Evolutionary conservation across 2,329 filamentous ascomycete genomes (phyloP).

Genomic region (Verruconis gallopava): DNA sequence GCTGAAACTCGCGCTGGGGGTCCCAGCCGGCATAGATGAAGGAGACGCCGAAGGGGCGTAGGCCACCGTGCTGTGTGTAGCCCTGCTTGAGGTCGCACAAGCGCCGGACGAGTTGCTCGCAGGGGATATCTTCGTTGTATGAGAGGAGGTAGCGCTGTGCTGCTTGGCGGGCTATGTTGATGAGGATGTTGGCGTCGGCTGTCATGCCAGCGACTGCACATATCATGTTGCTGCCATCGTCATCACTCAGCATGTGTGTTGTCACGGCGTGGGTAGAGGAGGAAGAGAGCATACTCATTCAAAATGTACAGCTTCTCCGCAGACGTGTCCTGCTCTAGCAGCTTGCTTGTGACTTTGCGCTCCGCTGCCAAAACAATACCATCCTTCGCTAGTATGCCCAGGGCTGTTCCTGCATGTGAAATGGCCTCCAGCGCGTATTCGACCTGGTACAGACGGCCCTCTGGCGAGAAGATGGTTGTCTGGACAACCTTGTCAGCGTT

Average conservation of each 20-base stretch:
- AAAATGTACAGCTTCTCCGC: conserved; percentile 99
- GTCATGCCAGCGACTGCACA: conserved; percentile 99
- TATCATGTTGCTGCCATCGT: conserved; percentile 83
- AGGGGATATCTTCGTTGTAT: conserved; percentile 99
- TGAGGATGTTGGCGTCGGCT: conserved; percentile 98
- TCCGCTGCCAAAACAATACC: conserved; percentile 96
- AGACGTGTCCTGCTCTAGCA: conserved; percentile 97
- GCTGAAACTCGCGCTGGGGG: conserved; percentile 88
- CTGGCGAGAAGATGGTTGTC: conserved; percentile 99
- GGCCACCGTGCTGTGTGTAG: conserved; percentile 97
- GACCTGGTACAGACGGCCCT: conserved; percentile 96
- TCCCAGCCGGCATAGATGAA: conserved; percentile 99
- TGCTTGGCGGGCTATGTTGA: conserved; percentile 97
- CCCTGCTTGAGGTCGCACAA: conserved; percentile 98
- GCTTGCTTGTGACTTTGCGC: conserved; percentile 97
- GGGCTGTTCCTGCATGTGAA: conserved; percentile 91
- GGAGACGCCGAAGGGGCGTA: conserved; percentile 93
- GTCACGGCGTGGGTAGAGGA: not conserved
- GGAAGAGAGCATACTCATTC: conserved; percentile 63
- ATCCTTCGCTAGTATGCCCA: conserved; percentile 94
- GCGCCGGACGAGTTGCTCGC: conserved; percentile 92
- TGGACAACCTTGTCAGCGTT: conserved; percentile 27
- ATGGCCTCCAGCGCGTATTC: conserved; percentile 99
- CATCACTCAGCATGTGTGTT: conserved; percentile 4
- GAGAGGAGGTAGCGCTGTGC: conserved; percentile 96